phyloP scores from a whole-genome alignment of 164 flowering plant genomes.

The Dillenia turbinata region DNA sequence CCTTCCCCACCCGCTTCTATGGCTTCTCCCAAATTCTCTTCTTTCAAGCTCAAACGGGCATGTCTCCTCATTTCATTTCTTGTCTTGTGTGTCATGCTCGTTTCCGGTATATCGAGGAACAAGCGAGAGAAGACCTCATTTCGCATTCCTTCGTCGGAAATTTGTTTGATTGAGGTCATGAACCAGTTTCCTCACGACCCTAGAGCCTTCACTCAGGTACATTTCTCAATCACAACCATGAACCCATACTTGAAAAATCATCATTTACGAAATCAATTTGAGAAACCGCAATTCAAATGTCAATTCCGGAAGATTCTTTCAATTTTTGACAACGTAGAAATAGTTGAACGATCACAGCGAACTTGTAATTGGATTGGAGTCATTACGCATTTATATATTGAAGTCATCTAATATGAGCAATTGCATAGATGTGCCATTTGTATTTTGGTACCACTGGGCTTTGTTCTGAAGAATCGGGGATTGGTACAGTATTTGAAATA shows the following conservation, averaged over 20 bases:
- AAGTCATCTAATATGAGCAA: background rate
- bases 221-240: background rate
- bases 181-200: slow-evolving; percentile 82
- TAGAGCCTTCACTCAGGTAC: slow-evolving; percentile 78
- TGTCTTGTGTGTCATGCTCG: slow-evolving; percentile 5
- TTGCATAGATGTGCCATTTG: too few relatives aligned
- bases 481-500: too few relatives aligned
- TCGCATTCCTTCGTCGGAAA: slow-evolving; percentile 2
- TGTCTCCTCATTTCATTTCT: slow-evolving; percentile 2
- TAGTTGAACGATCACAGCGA: too few relatives aligned
- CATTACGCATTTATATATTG: background rate
- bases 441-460: too few relatives aligned
- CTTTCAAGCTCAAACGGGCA: background rate
- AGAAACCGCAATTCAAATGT: background rate
- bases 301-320: background rate
- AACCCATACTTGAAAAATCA: background rate
- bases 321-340: background rate
- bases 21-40: slow-evolving; percentile 9
- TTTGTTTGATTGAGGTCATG: slow-evolving; percentile 41
- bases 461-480: too few relatives aligned
- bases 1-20: background rate
- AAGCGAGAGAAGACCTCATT: background rate
- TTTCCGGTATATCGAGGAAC: slow-evolving; percentile 10
- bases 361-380: background rate
- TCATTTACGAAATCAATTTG: background rate